Evolutionary conservation across 805 yeast species (phyloP).

Genomic region (Wickerhamomyces chambardii): DNA sequence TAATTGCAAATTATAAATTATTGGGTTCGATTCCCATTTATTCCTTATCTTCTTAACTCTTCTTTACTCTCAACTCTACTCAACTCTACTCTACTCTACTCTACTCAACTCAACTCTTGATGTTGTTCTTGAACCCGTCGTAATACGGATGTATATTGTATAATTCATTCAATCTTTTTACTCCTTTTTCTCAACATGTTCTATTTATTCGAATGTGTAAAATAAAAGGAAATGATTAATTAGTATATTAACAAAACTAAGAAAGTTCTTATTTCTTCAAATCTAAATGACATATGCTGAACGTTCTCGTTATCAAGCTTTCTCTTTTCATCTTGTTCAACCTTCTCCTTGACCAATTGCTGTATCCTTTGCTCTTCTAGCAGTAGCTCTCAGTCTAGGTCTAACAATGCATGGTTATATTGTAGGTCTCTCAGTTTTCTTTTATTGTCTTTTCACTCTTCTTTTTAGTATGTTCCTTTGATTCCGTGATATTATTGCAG

Average conservation of each 20-base stretch:
- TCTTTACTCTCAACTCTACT: too few species aligned
- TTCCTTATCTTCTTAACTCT: neutral
- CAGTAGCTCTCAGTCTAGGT: constrained; percentile 15
- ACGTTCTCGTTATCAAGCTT: constrained; percentile 4
- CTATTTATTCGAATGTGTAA: too few species aligned
- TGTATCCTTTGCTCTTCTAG: constrained; percentile 16
- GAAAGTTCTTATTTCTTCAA: too few species aligned
- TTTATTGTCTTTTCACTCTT: constrained; percentile 4
- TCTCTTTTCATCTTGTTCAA: constrained; percentile 1
- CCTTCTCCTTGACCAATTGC: constrained; percentile 14
- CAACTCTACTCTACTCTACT: too few species aligned
- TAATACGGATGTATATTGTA: too few species aligned
- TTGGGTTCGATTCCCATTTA: neutral
- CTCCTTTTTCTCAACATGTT: too few species aligned
- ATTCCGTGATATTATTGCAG: constrained; percentile 17
- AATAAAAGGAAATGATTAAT: too few species aligned
- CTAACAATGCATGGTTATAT: constrained; percentile 18
- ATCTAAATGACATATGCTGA: constrained; percentile 1
- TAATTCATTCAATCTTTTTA: too few species aligned
- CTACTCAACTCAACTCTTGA: too few species aligned
- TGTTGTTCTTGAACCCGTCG: too few species aligned
- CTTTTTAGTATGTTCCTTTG: constrained; percentile 11
- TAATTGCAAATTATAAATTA: neutral
- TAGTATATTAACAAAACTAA: too few species aligned
- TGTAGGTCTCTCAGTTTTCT: constrained; percentile 6